phyloP scores from a whole-genome alignment of 441 rosid species.

The Populus tomentosa region DNA sequence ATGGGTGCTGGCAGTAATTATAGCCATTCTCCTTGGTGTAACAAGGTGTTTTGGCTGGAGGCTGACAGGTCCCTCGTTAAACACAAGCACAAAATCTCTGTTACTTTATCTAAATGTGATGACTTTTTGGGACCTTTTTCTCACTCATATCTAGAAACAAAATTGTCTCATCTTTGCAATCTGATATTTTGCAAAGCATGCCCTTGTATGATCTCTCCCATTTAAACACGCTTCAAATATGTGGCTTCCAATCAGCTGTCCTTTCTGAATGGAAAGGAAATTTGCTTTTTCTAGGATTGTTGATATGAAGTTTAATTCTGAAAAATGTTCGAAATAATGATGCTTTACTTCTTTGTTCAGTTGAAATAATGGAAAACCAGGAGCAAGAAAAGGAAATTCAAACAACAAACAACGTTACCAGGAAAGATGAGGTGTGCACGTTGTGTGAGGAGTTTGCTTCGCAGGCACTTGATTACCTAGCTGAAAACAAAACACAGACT shows the following conservation, averaged over 20 bases:
- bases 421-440: conserved; percentile 51
- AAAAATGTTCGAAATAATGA: background rate
- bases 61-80: background rate
- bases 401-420: conserved; percentile 27
- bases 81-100: background rate
- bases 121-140: background rate
- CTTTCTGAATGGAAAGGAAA: background rate
- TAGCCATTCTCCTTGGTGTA: background rate
- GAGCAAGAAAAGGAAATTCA: conserved; percentile 14
- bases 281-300: background rate
- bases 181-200: background rate
- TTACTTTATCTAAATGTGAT: background rate
- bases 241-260: background rate
- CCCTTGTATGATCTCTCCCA: background rate
- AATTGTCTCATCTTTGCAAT: background rate
- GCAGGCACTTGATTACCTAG: conserved; percentile 55
- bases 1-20: background rate
- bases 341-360: background rate
- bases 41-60: background rate
- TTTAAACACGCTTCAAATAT: background rate
- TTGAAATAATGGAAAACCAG: conserved; percentile 11
- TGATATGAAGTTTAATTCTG: background rate
- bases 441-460: conserved; percentile 76
- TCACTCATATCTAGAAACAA: background rate
- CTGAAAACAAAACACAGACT: conserved; percentile 64